phyloP scores from a whole-genome alignment of 441 rosid species.

The Euphorbia celastroides region DNA sequence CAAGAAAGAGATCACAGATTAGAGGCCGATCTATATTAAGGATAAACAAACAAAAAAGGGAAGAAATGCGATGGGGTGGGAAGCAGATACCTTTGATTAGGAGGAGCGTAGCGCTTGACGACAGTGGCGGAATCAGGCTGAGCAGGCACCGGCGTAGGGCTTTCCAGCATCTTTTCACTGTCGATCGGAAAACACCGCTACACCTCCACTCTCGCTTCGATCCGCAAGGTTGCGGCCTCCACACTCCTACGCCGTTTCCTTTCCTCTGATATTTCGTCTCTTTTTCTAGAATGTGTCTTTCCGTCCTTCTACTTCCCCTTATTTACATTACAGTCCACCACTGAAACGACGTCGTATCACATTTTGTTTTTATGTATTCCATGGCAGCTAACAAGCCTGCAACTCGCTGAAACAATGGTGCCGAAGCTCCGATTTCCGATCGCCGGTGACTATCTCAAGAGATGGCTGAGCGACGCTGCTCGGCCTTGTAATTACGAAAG shows the following conservation, averaged over 20 bases:
- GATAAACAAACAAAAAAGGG: not conserved
- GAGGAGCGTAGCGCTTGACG: slow-evolving; percentile 63
- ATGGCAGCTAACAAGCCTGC: not conserved
- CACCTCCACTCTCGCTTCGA: not conserved
- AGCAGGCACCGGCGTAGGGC: slow-evolving; percentile 40
- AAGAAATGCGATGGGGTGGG: too few relatives aligned
- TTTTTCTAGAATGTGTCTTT: too few relatives aligned
- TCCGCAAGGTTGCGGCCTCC: slow-evolving; percentile 1
- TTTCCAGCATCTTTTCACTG: slow-evolving; percentile 47
- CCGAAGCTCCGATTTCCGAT: not conserved
- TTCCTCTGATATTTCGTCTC: not conserved
- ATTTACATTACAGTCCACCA: not conserved
- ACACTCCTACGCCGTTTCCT: slow-evolving; percentile 4
- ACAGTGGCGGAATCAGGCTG: slow-evolving; percentile 31
- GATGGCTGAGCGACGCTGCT: not conserved
- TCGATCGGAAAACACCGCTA: not conserved
- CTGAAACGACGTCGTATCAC: not conserved
- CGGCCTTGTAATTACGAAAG: not conserved
- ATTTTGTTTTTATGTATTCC: not conserved
- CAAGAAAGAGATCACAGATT: slow-evolving; percentile 1
- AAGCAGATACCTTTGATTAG: slow-evolving; percentile 45
- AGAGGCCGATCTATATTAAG: not conserved
- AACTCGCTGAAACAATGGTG: not conserved
- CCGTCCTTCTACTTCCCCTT: not conserved
- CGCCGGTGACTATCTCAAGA: not conserved